A percentile compares a stretch with the other conserved stretches of the same genome.
These are phyloP conservation scores for Nakazawaea ernobii DNA, from an alignment of 805 yeast species.

Conservation along the genomic window DNA sequence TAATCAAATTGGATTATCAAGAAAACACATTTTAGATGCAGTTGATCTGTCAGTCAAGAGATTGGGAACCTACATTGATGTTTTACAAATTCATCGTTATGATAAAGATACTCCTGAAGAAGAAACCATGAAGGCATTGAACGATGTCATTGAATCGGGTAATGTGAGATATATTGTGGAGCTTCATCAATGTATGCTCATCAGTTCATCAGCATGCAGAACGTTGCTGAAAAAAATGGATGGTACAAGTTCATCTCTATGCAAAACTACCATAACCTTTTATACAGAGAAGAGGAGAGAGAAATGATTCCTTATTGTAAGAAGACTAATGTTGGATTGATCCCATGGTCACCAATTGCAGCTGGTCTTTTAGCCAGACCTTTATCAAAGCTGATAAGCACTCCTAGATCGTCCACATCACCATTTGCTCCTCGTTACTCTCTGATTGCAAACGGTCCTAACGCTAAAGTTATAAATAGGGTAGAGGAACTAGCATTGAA, in stretches of 20 bases:
- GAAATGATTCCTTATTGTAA: slow-evolving; percentile 53
- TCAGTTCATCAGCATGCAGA: slow-evolving; percentile 49
- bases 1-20: slow-evolving; percentile 34
- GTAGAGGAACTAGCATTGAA: slow-evolving; percentile 52
- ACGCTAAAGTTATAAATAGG: slow-evolving; percentile 34
- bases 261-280: slow-evolving; percentile 51
- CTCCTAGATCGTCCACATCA: neutral
- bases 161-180: slow-evolving; percentile 50
- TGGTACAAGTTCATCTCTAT: slow-evolving; percentile 54
- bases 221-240: slow-evolving; percentile 46
- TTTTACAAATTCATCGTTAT: slow-evolving; percentile 51
- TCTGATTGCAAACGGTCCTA: slow-evolving; percentile 12
- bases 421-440: neutral
- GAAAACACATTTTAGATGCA: slow-evolving; percentile 44
- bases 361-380: slow-evolving; percentile 30
- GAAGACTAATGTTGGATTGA: slow-evolving; percentile 44
- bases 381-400: neutral
- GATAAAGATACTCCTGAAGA: slow-evolving; percentile 41
- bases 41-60: slow-evolving; percentile 32
- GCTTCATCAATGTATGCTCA: slow-evolving; percentile 55
- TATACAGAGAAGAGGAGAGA: slow-evolving; percentile 57
- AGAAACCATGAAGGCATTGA: slow-evolving; percentile 52
- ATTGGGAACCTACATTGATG: slow-evolving; percentile 46
- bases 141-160: slow-evolving; percentile 43
- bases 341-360: slow-evolving; percentile 61